These are phyloP conservation scores for Tetrapisispora arboricola DNA, from an alignment of 805 yeast species.

Conservation along the genomic window DNA sequence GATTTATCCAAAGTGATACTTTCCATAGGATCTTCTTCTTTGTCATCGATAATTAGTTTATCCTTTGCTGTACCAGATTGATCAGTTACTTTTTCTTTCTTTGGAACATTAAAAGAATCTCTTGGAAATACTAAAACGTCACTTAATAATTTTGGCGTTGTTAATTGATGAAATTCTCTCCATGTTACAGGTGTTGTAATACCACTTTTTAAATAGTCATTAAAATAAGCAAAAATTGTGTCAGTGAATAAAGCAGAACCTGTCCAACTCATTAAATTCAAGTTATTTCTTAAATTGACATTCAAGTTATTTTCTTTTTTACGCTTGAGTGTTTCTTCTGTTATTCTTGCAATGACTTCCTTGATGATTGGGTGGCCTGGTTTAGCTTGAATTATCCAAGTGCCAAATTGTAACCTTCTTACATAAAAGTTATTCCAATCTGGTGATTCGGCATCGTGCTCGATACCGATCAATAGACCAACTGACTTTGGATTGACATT, in stretches of 20 bases:
- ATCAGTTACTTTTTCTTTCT: neutral
- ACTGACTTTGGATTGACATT: conserved; percentile 56
- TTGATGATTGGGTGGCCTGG: conserved; percentile 75
- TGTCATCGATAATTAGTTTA: neutral
- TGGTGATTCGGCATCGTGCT: conserved; percentile 47
- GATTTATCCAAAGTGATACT: neutral
- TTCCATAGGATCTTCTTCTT: neutral
- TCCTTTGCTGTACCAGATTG: conserved; percentile 2
- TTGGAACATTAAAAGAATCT: conserved; percentile 15
- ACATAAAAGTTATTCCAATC: conserved; percentile 55
- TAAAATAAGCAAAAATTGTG: conserved; percentile 63
- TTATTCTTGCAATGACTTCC: conserved; percentile 58
- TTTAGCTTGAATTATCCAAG: conserved; percentile 67
- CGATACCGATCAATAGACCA: conserved; percentile 62
- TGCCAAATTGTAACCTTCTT: conserved; percentile 64
- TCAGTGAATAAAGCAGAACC: conserved; percentile 96
- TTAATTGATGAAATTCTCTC: conserved; percentile 49
- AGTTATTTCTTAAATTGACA: conserved; percentile 23
- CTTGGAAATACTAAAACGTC: conserved; percentile 58
- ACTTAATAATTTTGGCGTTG: conserved; percentile 43
- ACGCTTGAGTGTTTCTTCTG: conserved; percentile 43
- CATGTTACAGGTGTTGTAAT: conserved; percentile 33
- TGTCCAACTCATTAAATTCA: conserved; percentile 38
- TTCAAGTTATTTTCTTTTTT: conserved; percentile 25
- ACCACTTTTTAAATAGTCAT: conserved; percentile 35